Base-by-base conservation (phyloP, 1,139 yeast species). In the Blastobotrys apis region DNA sequence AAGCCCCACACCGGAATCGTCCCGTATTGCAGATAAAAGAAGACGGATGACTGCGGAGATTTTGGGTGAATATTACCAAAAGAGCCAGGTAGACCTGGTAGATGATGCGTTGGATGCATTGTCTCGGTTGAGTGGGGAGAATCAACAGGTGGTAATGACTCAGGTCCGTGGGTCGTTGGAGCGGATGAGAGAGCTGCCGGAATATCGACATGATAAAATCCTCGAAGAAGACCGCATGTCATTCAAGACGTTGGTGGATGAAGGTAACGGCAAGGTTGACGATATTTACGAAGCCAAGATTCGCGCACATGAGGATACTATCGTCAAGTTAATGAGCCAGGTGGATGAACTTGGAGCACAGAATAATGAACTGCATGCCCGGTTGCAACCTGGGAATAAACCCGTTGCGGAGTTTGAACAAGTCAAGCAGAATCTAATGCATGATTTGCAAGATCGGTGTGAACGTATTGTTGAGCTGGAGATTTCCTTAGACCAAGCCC, bases 401-500 rank as follows among this genome's bases (percentile, higher is more conserved):
- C n/a, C n/a, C n/a, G 10, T 6, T 23, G 48, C 47, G 30, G 29
- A 61, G 20, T 61, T 60, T 41, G 68, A 65, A 35, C 47, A 52
- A 3, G 54, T 65, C 41, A 72, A 71, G 47, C 58, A 59, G 21
- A 57, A 66, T 6, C 53, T 75, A 26, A 61, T 71, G 63, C 53
- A 59, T 12, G 77, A 74, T 46, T 53, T 75, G 17, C 71, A 68
- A 40, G 62, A 58, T 3, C 66, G 74, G 17, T 69, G 76, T 42
- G 67, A 60, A 29, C 64, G 66, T n/a, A 62, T 73, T 21, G 69
- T 67, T 4, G 73, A 69, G 47, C 60, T 74, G 29, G 77, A 74
- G 50, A 56, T 63, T 22, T 59, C 67, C 22, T 56, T 72, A 20
- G 76, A 72, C 43, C 62, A 65, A 29, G 58, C 65, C 13, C 60